phyloP scores from a whole-genome alignment of 1,284 basidiomycete species.

The Sporisorium iseilematis-ciliati region DNA sequence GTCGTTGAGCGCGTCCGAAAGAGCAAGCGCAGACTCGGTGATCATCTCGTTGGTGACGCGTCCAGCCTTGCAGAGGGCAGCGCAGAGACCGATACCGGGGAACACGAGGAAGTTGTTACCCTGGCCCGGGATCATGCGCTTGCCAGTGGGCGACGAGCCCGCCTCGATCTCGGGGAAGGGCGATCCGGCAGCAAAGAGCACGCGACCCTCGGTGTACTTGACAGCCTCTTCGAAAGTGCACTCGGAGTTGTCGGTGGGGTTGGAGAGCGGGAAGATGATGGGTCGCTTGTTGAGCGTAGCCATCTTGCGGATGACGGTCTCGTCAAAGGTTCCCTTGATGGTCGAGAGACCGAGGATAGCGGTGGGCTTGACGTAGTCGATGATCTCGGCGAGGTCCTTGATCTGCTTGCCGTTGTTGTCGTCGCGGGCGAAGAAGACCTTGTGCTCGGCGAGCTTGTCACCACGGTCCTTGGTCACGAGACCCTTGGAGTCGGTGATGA shows the following conservation, averaged over 20 bases:
- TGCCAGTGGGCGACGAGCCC: conserved; percentile 73
- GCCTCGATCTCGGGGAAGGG: conserved; percentile 80
- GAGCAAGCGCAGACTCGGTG: conserved; percentile 76
- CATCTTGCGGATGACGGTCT: conserved; percentile 83
- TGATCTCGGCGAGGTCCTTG: conserved; percentile 78
- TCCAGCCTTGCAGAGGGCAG: conserved; percentile 77
- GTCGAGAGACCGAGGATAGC: conserved; percentile 91
- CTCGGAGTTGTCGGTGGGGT: conserved; percentile 85
- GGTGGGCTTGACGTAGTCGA: conserved; percentile 88
- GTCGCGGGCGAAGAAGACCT: conserved; percentile 63
- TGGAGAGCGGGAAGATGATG: conserved; percentile 96
- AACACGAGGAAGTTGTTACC: conserved; percentile 81
- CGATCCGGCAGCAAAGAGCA: conserved; percentile 90
- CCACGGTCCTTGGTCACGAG: conserved; percentile 66
- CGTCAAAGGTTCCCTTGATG: conserved; percentile 83
- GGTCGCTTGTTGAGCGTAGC: conserved; percentile 85
- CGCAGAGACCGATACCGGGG: conserved; percentile 64
- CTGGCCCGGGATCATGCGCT: conserved; percentile 82
- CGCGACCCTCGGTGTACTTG: conserved; percentile 74
- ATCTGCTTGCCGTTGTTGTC: conserved; percentile 65
- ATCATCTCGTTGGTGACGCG: conserved; percentile 82
- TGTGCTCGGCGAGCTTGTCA: conserved; percentile 64
- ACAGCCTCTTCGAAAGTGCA: conserved; percentile 83
- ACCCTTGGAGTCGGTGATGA: conserved; percentile 67
- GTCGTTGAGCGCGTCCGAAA: conserved; percentile 80